Base-by-base conservation (phyloP, 1,284 basidiomycete species). In the Pascua sp. region DNA sequence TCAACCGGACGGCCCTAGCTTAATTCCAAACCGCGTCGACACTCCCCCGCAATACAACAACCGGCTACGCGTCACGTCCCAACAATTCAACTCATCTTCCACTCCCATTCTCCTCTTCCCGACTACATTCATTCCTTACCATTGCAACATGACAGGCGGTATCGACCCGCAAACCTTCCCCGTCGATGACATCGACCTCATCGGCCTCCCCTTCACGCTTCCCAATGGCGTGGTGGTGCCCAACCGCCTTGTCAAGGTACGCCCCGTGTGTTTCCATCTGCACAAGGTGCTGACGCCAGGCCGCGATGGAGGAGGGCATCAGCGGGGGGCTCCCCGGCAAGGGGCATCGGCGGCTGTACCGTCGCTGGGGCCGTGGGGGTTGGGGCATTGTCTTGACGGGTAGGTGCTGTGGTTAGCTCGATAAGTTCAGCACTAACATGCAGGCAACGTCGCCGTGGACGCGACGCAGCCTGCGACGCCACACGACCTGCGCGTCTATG, bases 341-440 rank as follows among this genome's bases (percentile, higher is more conserved):
- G 15, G 74, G 80, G 41, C 88, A 91, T 69, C 75, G 81, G 42
- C 69, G 76, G 1, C 80, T 97, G 24, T 97, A 98, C 72, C 76
- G 82, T 1, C 78, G 80, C 63, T 98, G 93, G 92, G 84, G 86
- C 0, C 72, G 80, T 42, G 84, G 86, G 5, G 82, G 82, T 17
- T 97, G 91, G 91, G 94, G 91, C 0, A 89, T 96, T 80, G 80
- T 97, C 53, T 79, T 95, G 51, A 92, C 93, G 0, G 92, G 80
- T 80, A 16, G 41, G 73, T 63, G 8, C 32, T 11, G 13, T 32
- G 3, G 11, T 2, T n/a, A 7, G 4, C 9, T 38, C 16, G n/a
- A 42, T 11, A 18, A 42, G 40, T 47, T 11, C 36, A 4, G 5
- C 8, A 18, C 54, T 56, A 16, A 56, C 55, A 11, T 8, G 8